Evolutionary conservation across 345 rosid genomes (phyloP), one percentile per base, ranked within the genome.

Genomic region (Physaria fendleri): DNA sequence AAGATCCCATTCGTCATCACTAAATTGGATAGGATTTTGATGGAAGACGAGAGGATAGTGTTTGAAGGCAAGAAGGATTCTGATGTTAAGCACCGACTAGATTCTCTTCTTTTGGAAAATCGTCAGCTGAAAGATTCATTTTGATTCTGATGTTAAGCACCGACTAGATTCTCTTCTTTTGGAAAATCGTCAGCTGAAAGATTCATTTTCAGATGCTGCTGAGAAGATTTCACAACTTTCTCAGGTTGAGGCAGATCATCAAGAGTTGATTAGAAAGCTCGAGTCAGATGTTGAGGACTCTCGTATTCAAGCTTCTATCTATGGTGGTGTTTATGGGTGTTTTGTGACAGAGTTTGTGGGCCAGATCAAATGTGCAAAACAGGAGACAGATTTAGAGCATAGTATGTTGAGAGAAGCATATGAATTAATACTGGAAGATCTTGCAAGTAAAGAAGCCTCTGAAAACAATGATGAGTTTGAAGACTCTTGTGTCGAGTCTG

Each of bases 1-100:
- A 87, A 75, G 74, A 89, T 93, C 62, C 85, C 85, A 2, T 83
- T 72, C 59, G 71, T 75, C 47, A 72, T 83, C 57, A 41, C 54
- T n/a, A 79, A 80, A 45, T 65, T 89, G 77, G 88, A 89, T 68
- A 75, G 51, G 35, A 76, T 85, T 30, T 72, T 83, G 55, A 13
- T 65, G 52, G 88, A 78, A 75, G 79, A 68, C 69, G 81, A 73
- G 45, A 77, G 67, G 14, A 20, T 69, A 12, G 39, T 74, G 11
- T 27, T 41, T 21, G 52, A 59, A 60, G 62, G 76, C 57, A 68
- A 74, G 66, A 57, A 70, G 24, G 42, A 83, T 58, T 73, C 69
- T 48, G 59, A 25, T 66, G 42, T 79, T 64, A 82, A 78, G 75
- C 75, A 74, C 8, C 76, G 74, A 41, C 17, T 82, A 59, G 84